Evolutionary conservation across 768 basidiomycete species (phyloP).

Genomic region (Suillus sp.): DNA sequence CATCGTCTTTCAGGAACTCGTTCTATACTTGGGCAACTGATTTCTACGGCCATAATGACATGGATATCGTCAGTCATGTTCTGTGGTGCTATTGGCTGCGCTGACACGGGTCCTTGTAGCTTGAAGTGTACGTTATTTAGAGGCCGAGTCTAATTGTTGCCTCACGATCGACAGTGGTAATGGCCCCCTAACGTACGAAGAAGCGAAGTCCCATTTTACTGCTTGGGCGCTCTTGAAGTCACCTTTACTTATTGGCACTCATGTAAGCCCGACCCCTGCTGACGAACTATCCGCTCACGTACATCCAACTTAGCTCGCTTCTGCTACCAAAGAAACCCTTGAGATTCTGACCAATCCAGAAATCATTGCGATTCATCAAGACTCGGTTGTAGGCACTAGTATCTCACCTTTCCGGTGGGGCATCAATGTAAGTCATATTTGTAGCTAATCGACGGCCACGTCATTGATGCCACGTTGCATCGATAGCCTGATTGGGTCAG

Average conservation of each 20-base stretch:
- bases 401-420: conserved; percentile 73
- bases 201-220: conserved; percentile 70
- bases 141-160: conserved; percentile 3
- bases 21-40: conserved; percentile 64
- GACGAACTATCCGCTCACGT: background rate
- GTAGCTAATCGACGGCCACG: background rate
- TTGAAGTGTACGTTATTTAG: conserved; percentile 51
- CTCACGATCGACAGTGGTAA: conserved; percentile 50
- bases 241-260: conserved; percentile 63
- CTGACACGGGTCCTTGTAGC: conserved; percentile 33
- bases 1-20: conserved; percentile 51
- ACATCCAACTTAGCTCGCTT: conserved; percentile 43
- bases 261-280: conserved; percentile 39
- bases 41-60: conserved; percentile 69
- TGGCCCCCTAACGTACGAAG: conserved; percentile 59
- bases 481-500: conserved; percentile 40
- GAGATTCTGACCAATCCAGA: conserved; percentile 63
- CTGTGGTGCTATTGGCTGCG: background rate
- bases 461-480: background rate
- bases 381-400: conserved; percentile 59
- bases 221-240: conserved; percentile 75
- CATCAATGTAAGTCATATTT: conserved; percentile 49
- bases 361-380: conserved; percentile 70
- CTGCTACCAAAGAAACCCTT: conserved; percentile 50
- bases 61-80: conserved; percentile 57